These are phyloP conservation scores for Penicillium aurantiogriseum DNA, from an alignment of 2,329 filamentous ascomycete genomes.

Conservation along the genomic window DNA sequence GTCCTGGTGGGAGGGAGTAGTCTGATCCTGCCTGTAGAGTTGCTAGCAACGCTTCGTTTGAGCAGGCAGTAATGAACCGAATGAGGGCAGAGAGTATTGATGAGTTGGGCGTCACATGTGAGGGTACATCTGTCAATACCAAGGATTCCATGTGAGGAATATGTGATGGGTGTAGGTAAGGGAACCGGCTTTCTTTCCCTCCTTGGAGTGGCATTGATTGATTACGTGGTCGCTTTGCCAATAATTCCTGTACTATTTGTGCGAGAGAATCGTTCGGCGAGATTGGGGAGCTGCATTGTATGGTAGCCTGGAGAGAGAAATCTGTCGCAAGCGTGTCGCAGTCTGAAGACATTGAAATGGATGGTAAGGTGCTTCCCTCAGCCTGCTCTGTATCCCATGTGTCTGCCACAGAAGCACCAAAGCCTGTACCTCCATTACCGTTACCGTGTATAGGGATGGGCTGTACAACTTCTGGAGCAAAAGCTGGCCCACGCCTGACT, in stretches of 20 bases:
- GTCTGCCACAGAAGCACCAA: neutral
- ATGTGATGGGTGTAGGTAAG: slow-evolving; percentile 54
- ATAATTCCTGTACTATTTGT: slow-evolving; percentile 38
- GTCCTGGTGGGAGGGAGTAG: slow-evolving; percentile 59
- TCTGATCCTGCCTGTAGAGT: slow-evolving; percentile 54
- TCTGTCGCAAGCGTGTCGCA: slow-evolving; percentile 1
- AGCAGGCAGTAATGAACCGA: slow-evolving; percentile 57
- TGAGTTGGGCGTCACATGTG: slow-evolving; percentile 41
- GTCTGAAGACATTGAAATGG: slow-evolving; percentile 7
- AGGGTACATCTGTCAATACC: slow-evolving; percentile 57
- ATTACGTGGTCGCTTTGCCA: slow-evolving; percentile 39
- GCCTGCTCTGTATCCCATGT: neutral
- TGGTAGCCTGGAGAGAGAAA: slow-evolving; percentile 6
- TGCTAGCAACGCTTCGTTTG: slow-evolving; percentile 55
- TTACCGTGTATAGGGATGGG: slow-evolving; percentile 7
- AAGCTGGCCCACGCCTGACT: slow-evolving; percentile 42
- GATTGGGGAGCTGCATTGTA: slow-evolving; percentile 21
- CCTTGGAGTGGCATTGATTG: slow-evolving; percentile 30
- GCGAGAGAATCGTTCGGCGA: slow-evolving; percentile 27
- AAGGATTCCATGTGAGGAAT: slow-evolving; percentile 55
- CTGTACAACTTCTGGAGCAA: slow-evolving; percentile 49
- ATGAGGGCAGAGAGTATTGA: slow-evolving; percentile 47
- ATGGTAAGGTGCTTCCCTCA: slow-evolving; percentile 2
- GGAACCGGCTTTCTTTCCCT: slow-evolving; percentile 28
- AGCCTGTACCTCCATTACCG: neutral